Evolutionary conservation across 768 basidiomycete genomes (phyloP).

Genomic region (Suillus placidus): DNA sequence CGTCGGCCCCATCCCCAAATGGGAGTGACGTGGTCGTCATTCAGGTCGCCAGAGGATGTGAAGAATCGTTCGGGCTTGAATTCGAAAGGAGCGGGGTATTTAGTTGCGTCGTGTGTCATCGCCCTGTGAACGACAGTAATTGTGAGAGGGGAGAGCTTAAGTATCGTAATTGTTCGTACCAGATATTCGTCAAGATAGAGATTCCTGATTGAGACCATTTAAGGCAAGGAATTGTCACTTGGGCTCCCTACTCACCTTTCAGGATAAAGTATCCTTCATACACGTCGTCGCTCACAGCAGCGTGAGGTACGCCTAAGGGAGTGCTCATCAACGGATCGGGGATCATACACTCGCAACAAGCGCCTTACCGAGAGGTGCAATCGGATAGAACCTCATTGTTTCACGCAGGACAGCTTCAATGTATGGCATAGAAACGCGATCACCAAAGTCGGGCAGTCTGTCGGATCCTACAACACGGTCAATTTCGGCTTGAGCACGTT

Average conservation of each 20-base stretch:
- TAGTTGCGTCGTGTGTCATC: conserved; percentile 40
- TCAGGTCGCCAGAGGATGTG: conserved; percentile 5
- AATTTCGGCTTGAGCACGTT: conserved; percentile 19
- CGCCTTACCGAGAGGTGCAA: conserved; percentile 27
- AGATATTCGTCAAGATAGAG: conserved; percentile 10
- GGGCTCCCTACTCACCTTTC: not conserved
- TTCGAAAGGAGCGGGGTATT: conserved; percentile 32
- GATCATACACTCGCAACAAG: not conserved
- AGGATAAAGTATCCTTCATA: conserved; percentile 16
- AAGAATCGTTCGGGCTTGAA: conserved; percentile 42
- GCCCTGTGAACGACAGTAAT: conserved; percentile 27
- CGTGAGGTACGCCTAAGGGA: conserved; percentile 11
- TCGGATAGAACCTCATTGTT: conserved; percentile 27
- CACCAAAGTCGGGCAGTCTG: conserved; percentile 15
- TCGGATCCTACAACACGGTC: conserved; percentile 14
- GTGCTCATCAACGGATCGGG: not conserved
- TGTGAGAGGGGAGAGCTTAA: not conserved
- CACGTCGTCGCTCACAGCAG: conserved; percentile 12
- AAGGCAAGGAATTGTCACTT: not conserved
- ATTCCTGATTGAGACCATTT: not conserved
- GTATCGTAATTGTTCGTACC: not conserved
- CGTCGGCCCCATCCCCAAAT: conserved; percentile 15
- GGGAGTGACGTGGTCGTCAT: conserved; percentile 1
- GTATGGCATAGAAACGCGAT: conserved; percentile 18
- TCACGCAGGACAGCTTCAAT: conserved; percentile 27